phyloP scores from a whole-genome alignment of 805 yeast genomes.

The Dipodascus geniculatus region DNA sequence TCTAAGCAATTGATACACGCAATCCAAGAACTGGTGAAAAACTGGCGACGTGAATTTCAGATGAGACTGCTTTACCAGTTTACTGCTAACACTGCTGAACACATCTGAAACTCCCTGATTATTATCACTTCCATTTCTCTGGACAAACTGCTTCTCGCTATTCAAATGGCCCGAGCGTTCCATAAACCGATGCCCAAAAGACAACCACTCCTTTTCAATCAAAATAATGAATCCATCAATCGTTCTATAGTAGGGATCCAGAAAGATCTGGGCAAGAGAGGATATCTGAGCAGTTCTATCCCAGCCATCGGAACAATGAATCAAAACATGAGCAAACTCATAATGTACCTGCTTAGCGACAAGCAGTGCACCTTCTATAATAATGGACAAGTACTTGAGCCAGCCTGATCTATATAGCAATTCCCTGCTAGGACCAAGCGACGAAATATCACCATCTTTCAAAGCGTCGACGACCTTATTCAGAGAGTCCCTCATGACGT shows the following conservation, averaged over 20 bases:
- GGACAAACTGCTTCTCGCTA: slow-evolving; percentile 27
- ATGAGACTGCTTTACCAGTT: slow-evolving; percentile 37
- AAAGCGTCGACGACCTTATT: slow-evolving; percentile 49
- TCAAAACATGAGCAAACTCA: slow-evolving; percentile 68
- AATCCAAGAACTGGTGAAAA: slow-evolving; percentile 88
- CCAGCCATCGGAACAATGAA: slow-evolving; percentile 99
- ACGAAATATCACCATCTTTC: slow-evolving; percentile 53
- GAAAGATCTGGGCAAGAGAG: slow-evolving; percentile 70
- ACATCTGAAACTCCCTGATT: slow-evolving; percentile 32
- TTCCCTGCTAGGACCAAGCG: slow-evolving; percentile 40
- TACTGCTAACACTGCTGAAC: slow-evolving; percentile 38
- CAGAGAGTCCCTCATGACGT: slow-evolving; percentile 83
- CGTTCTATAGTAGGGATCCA: slow-evolving; percentile 86
- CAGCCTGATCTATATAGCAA: slow-evolving; percentile 59
- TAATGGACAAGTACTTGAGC: slow-evolving; percentile 58
- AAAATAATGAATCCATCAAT: slow-evolving; percentile 75
- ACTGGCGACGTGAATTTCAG: slow-evolving; percentile 71
- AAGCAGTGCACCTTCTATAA: slow-evolving; percentile 65
- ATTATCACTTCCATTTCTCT: slow-evolving; percentile 13
- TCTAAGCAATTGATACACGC: slow-evolving; percentile 64
- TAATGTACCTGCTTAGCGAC: slow-evolving; percentile 72
- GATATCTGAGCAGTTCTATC: slow-evolving; percentile 89
- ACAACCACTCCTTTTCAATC: slow-evolving; percentile 89
- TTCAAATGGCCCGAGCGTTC: slow-evolving; percentile 69
- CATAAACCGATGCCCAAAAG: slow-evolving; percentile 85